Percentiles rank a stretch among this genome's conserved stretches.
Conservation (phyloP, 495 filamentous ascomycete genomes). For the Xylaria grammica region DNA sequence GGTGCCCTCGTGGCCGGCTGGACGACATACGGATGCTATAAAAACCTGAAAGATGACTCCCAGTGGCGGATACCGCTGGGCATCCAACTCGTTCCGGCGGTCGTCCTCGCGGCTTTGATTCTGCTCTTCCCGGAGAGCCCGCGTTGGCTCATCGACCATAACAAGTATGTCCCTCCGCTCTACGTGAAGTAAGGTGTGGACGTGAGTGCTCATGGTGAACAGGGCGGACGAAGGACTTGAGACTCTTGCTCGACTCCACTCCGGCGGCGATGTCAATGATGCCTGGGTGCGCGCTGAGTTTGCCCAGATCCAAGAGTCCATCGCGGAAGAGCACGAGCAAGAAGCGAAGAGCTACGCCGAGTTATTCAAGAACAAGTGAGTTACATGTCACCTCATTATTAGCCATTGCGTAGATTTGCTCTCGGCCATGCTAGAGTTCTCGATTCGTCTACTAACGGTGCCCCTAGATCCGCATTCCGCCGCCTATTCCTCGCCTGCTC, state of each 20-base stretch:
- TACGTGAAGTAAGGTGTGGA: not conserved
- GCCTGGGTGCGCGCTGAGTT: slow-evolving; percentile 69
- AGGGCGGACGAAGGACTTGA: slow-evolving; percentile 57
- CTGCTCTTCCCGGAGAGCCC: slow-evolving; percentile 64
- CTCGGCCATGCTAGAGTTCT: not conserved
- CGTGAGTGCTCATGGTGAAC: not conserved
- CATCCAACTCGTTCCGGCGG: slow-evolving; percentile 64
- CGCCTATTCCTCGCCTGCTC: slow-evolving; percentile 70
- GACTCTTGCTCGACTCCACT: slow-evolving; percentile 64
- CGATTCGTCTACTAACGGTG: not conserved
- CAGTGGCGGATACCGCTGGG: slow-evolving; percentile 64
- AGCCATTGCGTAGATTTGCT: not conserved
- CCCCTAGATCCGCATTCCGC: slow-evolving; percentile 63
- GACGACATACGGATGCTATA: slow-evolving; percentile 49
- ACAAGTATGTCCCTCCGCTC: slow-evolving; percentile 14
- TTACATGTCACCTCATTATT: not conserved
- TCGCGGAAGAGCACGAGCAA: slow-evolving; percentile 61
- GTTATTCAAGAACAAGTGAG: slow-evolving; percentile 60
- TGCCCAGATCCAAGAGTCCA: slow-evolving; percentile 68
- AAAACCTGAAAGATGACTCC: slow-evolving; percentile 32
- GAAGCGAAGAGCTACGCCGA: slow-evolving; percentile 72
- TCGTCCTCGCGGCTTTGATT: slow-evolving; percentile 59
- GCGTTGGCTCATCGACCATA: slow-evolving; percentile 66
- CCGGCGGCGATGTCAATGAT: slow-evolving; percentile 62
- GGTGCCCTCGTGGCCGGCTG: slow-evolving; percentile 54